A percentile compares a stretch with the other conserved stretches of the same genome.
phyloP scores from a whole-genome alignment of 495 filamentous ascomycete species.

The Neurospora tetrasperma region DNA sequence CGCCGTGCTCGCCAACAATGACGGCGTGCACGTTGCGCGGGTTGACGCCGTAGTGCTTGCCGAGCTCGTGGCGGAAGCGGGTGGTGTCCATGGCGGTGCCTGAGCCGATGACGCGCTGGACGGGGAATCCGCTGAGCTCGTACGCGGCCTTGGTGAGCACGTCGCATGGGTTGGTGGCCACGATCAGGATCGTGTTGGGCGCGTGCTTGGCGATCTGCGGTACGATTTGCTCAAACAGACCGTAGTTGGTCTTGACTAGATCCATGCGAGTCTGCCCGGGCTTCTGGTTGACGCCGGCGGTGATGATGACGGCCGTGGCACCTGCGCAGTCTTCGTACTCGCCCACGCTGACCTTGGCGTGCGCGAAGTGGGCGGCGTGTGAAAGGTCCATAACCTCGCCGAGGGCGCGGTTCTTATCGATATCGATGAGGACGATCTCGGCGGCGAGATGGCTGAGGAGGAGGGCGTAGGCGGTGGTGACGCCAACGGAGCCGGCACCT shows the following conservation, averaged over 20 bases:
- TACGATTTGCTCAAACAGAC: constrained; percentile 15
- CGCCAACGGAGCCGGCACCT: constrained; percentile 45
- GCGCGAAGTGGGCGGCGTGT: constrained; percentile 27
- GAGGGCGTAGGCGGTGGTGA: constrained; percentile 45
- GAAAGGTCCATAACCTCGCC: constrained; percentile 31
- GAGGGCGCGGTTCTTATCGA: constrained; percentile 22
- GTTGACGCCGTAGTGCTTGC: constrained; percentile 19
- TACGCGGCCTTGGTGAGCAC: constrained; percentile 22
- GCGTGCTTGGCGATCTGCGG: constrained; percentile 17
- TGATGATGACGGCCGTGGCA: constrained; percentile 47
- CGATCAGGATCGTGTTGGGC: constrained; percentile 23
- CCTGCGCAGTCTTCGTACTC: constrained; percentile 32
- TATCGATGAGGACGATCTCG: constrained; percentile 37
- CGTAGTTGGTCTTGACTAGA: constrained; percentile 23
- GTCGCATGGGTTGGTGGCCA: constrained; percentile 27
- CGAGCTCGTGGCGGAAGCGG: constrained; percentile 24
- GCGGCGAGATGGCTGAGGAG: constrained; percentile 40
- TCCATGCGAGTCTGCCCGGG: constrained; percentile 24
- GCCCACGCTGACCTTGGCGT: constrained; percentile 22
- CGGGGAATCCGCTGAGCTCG: constrained; percentile 19
- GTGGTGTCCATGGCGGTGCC: constrained; percentile 27
- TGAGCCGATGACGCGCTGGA: constrained; percentile 22
- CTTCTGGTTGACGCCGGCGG: constrained; percentile 25
- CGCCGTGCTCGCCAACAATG: constrained; percentile 25
- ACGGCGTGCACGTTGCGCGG: constrained; percentile 24